A percentile compares a stretch with the other conserved stretches of the same genome.
These are phyloP conservation scores for Stentor roeselii DNA, from an alignment of 73 alveolate species.

Conservation along the genomic window DNA sequence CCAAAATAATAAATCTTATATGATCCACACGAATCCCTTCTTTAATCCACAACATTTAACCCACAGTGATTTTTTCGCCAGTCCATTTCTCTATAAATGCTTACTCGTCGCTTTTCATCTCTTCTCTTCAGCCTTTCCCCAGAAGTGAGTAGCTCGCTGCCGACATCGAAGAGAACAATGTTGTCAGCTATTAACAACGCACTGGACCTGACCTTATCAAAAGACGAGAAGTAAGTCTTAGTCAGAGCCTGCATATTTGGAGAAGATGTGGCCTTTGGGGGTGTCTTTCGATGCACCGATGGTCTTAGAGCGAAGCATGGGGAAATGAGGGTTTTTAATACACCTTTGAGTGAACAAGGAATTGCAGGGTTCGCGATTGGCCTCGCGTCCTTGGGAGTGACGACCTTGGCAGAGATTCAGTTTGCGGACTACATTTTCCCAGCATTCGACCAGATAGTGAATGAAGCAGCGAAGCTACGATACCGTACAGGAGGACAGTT, in stretches of 20 bases:
- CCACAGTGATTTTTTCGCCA: no score
- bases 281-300: conserved; percentile 90
- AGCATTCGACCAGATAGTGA: conserved; percentile 91
- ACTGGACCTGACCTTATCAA: conserved; percentile 66
- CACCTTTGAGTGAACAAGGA: conserved; percentile 92
- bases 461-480: conserved; percentile 91
- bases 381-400: conserved; percentile 80
- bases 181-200: conserved; percentile 65
- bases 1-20: no score
- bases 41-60: no score
- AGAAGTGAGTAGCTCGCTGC: background rate
- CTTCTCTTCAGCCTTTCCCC: conserved; percentile 10
- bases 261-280: conserved; percentile 96
- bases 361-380: conserved; percentile 94
- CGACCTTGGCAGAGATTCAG: conserved; percentile 93
- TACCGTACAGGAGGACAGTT: conserved; percentile 74
- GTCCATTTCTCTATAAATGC: no score
- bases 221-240: conserved; percentile 47
- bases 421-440: conserved; percentile 95
- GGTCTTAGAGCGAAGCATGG: conserved; percentile 87
- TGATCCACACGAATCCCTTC: no score
- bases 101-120: background rate
- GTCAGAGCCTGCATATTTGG: conserved; percentile 70
- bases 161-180: conserved; percentile 10
- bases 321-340: conserved; percentile 83